Base-by-base conservation (phyloP, 2,329 filamentous ascomycete species). In the Coniochaeta sp. region DNA sequence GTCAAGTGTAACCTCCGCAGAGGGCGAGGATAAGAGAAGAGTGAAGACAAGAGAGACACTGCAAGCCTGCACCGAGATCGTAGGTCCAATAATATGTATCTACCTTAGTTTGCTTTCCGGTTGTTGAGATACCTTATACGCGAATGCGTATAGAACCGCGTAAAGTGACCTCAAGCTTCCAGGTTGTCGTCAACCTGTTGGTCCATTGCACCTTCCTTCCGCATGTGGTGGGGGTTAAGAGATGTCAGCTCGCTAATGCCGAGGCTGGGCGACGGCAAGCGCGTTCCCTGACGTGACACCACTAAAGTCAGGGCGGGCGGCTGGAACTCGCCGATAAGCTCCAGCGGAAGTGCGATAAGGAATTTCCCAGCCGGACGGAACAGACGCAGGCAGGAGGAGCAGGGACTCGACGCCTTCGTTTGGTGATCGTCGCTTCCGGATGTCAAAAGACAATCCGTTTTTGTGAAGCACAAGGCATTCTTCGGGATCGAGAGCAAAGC, bases 321-420 rank as follows among this genome's bases (percentile, higher is more conserved):
- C 54, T 55, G 54, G 34, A 55, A 34, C 5, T 22, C 52, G n/a
- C 19, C 55, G 55, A 57, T 57, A 57, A 57, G 54, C 12, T 12
- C 54, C 17, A 38, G 6, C 50, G 30, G 50, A 30, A 32, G 8
- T 32, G 30, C 54, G 54, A 57, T 57, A 57, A 57, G 55, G 55
- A 57, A 57, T 57, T 57, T 57, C 55, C 54, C 28, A 38, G 54
- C 54, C 34, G 54, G 54, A 12, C 44, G 44, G 44, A 28, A 26
- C 36, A 32, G 30, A 32, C 5, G 30, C 30, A 32, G 30, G 30
- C 19, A 50, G 44, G 12, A 16, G 22, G 8, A 28, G 44, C 44
- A 50, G 44, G 44, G 44, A 26, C 44, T 22, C 28, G 44, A 50
- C 44, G 47, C 19, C 47, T 30, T n/a, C 5, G 8, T n/a, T n/a